Evolutionary conservation across 148 eudicot species (phyloP).

Genomic region (Hydrangea macrophylla): DNA sequence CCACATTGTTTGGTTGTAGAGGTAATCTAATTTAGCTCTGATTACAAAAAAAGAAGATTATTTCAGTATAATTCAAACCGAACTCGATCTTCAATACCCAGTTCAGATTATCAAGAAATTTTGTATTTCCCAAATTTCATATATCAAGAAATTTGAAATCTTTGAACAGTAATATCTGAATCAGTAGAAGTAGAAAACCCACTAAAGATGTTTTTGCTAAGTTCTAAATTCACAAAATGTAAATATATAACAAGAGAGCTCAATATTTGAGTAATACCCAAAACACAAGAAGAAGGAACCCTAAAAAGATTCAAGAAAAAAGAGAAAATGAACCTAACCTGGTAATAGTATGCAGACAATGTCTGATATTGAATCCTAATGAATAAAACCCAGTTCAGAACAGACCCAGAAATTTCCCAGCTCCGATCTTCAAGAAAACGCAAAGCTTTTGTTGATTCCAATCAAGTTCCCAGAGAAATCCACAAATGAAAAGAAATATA

Average conservation of each 20-base stretch:
- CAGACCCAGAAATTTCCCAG: not conserved
- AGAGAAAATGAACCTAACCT: not conserved
- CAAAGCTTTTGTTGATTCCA: slow-evolving; percentile 5
- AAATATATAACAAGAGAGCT: not conserved
- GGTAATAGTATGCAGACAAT: not conserved
- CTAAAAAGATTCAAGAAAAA: not conserved
- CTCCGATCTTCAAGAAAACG: not conserved
- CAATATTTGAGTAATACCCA: not conserved
- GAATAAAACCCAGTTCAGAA: not conserved
- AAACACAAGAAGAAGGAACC: not conserved
- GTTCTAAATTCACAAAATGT: too few relatives aligned
- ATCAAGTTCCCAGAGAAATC: not conserved
- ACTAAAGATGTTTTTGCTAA: too few relatives aligned
- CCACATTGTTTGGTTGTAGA: slow-evolving; percentile 1
- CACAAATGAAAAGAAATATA: not conserved
- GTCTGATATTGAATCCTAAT: not conserved
- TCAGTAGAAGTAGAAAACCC: too few relatives aligned
- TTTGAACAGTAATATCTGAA: too few relatives aligned
- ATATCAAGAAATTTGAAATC: slow-evolving; percentile 5
- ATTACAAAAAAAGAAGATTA: not conserved
- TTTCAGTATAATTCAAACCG: not conserved
- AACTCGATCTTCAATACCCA: not conserved
- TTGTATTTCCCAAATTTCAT: not conserved
- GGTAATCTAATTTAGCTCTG: not conserved
- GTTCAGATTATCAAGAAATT: not conserved